Percentiles rank a stretch among this genome's conserved stretches.
Evolutionary conservation across 2,329 filamentous ascomycete species (phyloP).

Genomic region (Lachnellula suecica): DNA sequence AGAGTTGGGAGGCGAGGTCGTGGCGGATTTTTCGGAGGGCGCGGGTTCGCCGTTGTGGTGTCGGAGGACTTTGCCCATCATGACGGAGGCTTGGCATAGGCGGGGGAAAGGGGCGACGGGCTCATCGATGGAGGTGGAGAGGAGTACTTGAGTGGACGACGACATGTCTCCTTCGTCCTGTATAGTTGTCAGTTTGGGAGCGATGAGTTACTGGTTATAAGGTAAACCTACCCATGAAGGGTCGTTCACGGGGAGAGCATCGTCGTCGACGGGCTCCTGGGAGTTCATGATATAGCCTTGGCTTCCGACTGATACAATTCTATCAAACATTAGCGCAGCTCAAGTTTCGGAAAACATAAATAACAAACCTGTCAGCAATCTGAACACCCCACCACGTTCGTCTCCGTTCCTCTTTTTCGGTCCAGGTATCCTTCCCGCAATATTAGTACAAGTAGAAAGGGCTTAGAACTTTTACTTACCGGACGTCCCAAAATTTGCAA

Average conservation of each 20-base stretch:
- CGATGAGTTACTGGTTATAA: not conserved
- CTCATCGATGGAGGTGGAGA: conserved; percentile 40
- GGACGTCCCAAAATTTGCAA: conserved; percentile 37
- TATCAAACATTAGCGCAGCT: conserved; percentile 16
- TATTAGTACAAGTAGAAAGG: not conserved
- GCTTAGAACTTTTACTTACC: conserved; percentile 24
- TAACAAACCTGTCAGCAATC: conserved; percentile 41
- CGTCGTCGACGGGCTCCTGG: conserved; percentile 29
- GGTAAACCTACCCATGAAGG: conserved; percentile 37
- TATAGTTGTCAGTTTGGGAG: conserved; percentile 5
- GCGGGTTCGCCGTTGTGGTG: conserved; percentile 29
- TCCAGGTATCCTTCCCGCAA: conserved; percentile 40
- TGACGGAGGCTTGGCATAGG: conserved; percentile 41
- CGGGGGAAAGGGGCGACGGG: conserved; percentile 50
- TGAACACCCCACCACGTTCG: conserved; percentile 50
- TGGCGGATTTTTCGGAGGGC: conserved; percentile 24
- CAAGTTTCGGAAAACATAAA: not conserved
- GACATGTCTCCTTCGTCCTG: conserved; percentile 39
- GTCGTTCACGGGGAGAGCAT: conserved; percentile 33
- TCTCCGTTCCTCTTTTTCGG: conserved; percentile 45
- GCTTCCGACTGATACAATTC: conserved; percentile 30
- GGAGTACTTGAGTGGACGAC: conserved; percentile 29
- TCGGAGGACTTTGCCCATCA: conserved; percentile 35
- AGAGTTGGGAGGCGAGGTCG: conserved; percentile 24
- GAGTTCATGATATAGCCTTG: conserved; percentile 28